Evolutionary conservation across 306 rosid genomes (phyloP), one percentile per base, ranked within the genome.

Genomic region (Pyrus betulifolia): DNA sequence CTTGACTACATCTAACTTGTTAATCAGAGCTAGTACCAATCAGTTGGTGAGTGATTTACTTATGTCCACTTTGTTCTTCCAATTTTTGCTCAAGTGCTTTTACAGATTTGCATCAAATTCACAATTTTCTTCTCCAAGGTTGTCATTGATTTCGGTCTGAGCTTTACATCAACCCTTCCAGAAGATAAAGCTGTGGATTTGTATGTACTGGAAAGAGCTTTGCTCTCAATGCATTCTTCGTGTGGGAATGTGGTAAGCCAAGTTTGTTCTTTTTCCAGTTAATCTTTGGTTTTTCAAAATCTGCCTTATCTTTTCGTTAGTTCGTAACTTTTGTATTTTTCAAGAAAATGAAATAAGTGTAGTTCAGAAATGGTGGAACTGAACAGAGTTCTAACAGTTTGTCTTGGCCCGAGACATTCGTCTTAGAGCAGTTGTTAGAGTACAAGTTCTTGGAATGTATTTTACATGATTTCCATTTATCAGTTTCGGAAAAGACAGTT

Each of bases 181-280:
- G 96, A 94, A 83, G 98, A 94, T 74, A 94, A 94, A 84, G 97
- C 96, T 63, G 97, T 94, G 25, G 93, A 93, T 88, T 85, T 92
- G 77, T 94, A 92, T 84, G 98, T 94, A 28, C 71, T 94, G 67
- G 98, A 94, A 79, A 86, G 97, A 85, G 95, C 98, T 67, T 76
- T 94, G 84, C 70, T 94, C 28, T 91, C 98, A 4, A 89, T 94
- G 97, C 97, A 94, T 82, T 94, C 97, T 79, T 91, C 91, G 28
- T 88, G 97, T 82, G 98, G 97, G 58, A 85, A 89, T 80, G 91
- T 90, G 91, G 98, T 94, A 85, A 74, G 88, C 71, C 33, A 19
- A 18, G 31, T 45, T 8, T 38, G 21, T 70, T 17, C 9, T 21
- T 23, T 25, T 27, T 51, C 4, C 12, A 62, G 13, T 54, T 61